Evolutionary conservation across 2,329 filamentous ascomycete genomes (phyloP).

Genomic region (Aspergillus niger): DNA sequence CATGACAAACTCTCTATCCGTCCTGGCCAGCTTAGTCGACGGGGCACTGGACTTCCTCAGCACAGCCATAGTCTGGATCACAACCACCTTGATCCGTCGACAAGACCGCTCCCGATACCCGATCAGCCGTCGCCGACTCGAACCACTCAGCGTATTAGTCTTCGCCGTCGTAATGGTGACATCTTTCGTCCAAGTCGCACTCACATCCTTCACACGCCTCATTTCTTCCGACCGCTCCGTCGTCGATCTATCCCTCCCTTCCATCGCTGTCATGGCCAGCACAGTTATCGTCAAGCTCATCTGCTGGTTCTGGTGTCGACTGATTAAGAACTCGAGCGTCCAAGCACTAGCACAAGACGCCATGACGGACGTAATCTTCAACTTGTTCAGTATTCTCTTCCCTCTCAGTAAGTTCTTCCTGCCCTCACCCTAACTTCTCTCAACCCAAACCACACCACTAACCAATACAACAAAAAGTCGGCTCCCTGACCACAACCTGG

Average conservation of each 20-base stretch:
- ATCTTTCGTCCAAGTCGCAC: conserved; percentile 62
- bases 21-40: conserved; percentile 67
- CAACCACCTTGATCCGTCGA: conserved; percentile 60
- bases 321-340: conserved; percentile 83
- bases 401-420: conserved; percentile 57
- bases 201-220: conserved; percentile 62
- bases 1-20: conserved; percentile 68
- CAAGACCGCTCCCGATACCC: conserved; percentile 65
- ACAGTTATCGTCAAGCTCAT: conserved; percentile 80
- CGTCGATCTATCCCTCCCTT: conserved; percentile 71
- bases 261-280: conserved; percentile 75
- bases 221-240: conserved; percentile 63
- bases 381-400: conserved; percentile 84
- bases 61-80: conserved; percentile 64
- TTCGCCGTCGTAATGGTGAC: conserved; percentile 69
- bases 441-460: not conserved
- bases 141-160: conserved; percentile 66
- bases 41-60: conserved; percentile 68
- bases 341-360: conserved; percentile 73
- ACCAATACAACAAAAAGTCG: conserved; percentile 28
- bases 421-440: too few relatives aligned
- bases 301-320: conserved; percentile 84
- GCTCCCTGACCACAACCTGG: conserved; percentile 50
- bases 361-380: conserved; percentile 83
- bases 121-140: conserved; percentile 63